Base-by-base conservation (phyloP, 495 filamentous ascomycete genomes). In the Neurospora sublineolata region DNA sequence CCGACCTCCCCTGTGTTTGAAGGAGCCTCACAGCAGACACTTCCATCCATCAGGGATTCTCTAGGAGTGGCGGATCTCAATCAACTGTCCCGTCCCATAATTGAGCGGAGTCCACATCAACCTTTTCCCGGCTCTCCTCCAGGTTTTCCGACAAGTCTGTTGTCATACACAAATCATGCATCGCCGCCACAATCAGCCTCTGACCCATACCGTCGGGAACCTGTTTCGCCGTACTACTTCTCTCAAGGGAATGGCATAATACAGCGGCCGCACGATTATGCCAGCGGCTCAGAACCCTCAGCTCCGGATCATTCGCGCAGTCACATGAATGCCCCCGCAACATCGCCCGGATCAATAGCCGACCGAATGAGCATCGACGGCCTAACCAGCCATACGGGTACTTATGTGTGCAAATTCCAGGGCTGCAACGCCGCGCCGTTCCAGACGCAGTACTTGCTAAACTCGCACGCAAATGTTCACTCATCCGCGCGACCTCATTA, bases 381-480 rank as follows among this genome's bases (percentile, higher is more conserved):
- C 36, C 79, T 83, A 52, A 83, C 82, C 30, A 82, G 83, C 71
- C 83, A 72, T 11, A 72, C 73, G 0, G 79, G 73, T 23, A 46
- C 38, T 4, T 80, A 79, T 38, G 42, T 72, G n/a, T 80, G 79
- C 73, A 74, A 72, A 7, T 76, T 75, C 27, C 23, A 58, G 33
- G 92, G 90, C 11, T 99, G 95, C 77, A 94, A 77, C 33, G 94
- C 94, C 52, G 79, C 87, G 23, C 92, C 95, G 6, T 99, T 99
- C 76, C 94, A 97, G 80, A 98, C 95, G 2, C 95, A 98, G 75
- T 87, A 85, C 76, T 79, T 85, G 58, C 72, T 86, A 71, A 97
- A 94, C 78, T 99, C 96, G n/a, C 96, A 99, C 80, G 91, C 91
- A 67, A 99, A 98, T 78, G 96, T 99, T 7, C 95, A 99, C 80